Evolutionary conservation across 305 asterid genomes (phyloP).

Genomic region (Fraxinus sp.): DNA sequence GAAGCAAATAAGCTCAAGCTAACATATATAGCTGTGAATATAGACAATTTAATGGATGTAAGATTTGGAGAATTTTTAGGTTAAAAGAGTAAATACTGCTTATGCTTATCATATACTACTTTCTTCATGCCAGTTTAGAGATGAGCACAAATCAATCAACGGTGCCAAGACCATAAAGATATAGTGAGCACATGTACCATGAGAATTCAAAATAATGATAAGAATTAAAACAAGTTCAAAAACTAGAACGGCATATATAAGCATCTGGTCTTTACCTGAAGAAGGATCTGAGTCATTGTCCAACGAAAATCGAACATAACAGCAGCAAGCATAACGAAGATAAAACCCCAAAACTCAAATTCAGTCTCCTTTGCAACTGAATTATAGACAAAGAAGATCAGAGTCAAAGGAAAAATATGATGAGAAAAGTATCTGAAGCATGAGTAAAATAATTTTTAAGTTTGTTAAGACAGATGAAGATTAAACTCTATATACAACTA

Average conservation of each 20-base stretch:
- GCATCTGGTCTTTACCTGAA: constrained; percentile 60
- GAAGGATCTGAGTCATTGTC: constrained; percentile 99
- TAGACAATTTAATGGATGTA: constrained; percentile 10
- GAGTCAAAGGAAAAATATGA: not conserved
- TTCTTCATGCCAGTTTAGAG: constrained; percentile 62
- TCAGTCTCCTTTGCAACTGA: constrained; percentile 96
- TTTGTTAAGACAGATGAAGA: not conserved
- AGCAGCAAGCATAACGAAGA: constrained; percentile 96
- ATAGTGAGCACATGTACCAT: constrained; percentile 28
- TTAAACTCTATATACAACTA: not conserved
- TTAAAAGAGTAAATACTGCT: constrained; percentile 3
- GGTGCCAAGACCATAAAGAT: constrained; percentile 28
- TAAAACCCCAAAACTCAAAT: constrained; percentile 94
- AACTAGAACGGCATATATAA: constrained; percentile 14
- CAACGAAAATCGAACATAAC: constrained; percentile 98
- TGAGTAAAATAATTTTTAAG: not conserved
- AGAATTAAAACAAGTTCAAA: constrained; percentile 18
- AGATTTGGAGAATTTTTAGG: constrained; percentile 12
- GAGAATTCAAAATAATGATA: constrained; percentile 17
- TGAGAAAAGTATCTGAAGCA: not conserved
- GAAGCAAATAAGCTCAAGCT: constrained; percentile 14
- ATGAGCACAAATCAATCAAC: constrained; percentile 42
- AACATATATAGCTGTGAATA: constrained; percentile 13
- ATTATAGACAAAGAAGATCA: constrained; percentile 23
- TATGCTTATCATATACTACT: constrained; percentile 85